These are phyloP conservation scores for Xylaria intraflava DNA, from an alignment of 495 filamentous ascomycete genomes.

Conservation along the genomic window DNA sequence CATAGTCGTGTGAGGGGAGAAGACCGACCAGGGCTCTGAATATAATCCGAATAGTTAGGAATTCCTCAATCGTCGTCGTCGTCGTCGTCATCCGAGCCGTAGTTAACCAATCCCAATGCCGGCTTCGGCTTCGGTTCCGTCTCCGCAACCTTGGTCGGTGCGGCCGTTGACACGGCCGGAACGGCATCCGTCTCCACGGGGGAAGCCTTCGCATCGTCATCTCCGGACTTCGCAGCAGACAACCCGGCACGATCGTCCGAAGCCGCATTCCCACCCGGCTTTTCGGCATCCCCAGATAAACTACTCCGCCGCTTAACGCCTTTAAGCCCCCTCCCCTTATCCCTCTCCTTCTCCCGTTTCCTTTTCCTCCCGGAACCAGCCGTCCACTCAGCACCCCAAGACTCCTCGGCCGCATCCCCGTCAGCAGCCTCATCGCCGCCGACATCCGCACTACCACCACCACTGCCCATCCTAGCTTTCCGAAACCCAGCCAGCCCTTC, in stretches of 20 bases:
- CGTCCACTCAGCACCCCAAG: constrained; percentile 15
- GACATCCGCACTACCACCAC: not conserved
- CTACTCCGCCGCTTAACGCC: constrained; percentile 16
- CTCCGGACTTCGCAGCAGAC: not conserved
- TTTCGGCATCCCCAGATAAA: not conserved
- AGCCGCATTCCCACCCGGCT: not conserved
- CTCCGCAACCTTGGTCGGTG: not conserved
- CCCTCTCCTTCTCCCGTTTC: constrained; percentile 23
- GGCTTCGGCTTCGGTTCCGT: constrained; percentile 10
- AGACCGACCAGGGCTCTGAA: not conserved
- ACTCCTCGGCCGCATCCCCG: constrained; percentile 14
- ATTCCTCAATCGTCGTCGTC: constrained; percentile 15
- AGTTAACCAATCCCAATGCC: constrained; percentile 25
- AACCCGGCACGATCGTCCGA: not conserved
- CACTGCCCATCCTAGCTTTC: constrained; percentile 41
- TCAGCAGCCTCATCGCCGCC: constrained; percentile 30
- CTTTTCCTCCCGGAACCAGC: constrained; percentile 7
- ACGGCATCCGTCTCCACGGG: not conserved
- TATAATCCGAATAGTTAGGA: not conserved
- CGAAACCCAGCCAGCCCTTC: constrained; percentile 67
- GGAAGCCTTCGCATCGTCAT: not conserved
- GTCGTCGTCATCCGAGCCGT: constrained; percentile 30
- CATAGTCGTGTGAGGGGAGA: not conserved
- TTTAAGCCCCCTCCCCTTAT: constrained; percentile 5
- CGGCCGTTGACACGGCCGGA: not conserved